Conservation (phyloP, 768 basidiomycete species). For the Phylloporus scabripes region DNA sequence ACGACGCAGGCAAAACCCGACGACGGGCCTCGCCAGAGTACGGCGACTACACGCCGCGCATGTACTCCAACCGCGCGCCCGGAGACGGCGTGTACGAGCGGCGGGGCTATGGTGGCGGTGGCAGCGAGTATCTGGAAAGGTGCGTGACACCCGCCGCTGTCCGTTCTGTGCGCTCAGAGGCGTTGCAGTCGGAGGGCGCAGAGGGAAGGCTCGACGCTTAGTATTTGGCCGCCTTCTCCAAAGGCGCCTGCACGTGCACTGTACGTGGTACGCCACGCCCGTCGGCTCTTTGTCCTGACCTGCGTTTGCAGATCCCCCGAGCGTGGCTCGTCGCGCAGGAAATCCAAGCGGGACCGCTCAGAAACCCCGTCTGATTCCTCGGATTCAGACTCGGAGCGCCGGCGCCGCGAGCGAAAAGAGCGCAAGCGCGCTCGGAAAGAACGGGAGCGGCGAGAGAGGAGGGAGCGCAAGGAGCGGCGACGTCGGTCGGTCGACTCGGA, state of each 20-base stretch:
- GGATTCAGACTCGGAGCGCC: slow-evolving; percentile 53
- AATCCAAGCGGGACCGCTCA: slow-evolving; percentile 54
- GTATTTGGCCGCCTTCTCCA: slow-evolving; percentile 83
- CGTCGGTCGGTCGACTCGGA: slow-evolving; percentile 33
- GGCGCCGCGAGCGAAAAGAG: slow-evolving; percentile 55
- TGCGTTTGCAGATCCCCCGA: slow-evolving; percentile 46
- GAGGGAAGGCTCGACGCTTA: slow-evolving; percentile 49
- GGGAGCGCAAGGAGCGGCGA: slow-evolving; percentile 33
- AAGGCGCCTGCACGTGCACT: slow-evolving; percentile 54
- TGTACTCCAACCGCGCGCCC: slow-evolving; percentile 45
- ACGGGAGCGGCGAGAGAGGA: slow-evolving; percentile 40
- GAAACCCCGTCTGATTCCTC: slow-evolving; percentile 38
- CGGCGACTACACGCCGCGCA: slow-evolving; percentile 52
- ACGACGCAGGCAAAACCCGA: slow-evolving; percentile 14
- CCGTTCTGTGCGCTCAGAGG: neutral
- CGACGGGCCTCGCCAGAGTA: slow-evolving; percentile 55
- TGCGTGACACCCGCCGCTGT: slow-evolving; percentile 26
- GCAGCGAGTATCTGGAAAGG: slow-evolving; percentile 64
- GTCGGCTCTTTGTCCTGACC: neutral
- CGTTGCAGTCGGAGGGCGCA: slow-evolving; percentile 62
- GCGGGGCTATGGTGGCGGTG: slow-evolving; percentile 27
- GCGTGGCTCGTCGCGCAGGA: slow-evolving; percentile 48
- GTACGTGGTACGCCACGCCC: slow-evolving; percentile 34
- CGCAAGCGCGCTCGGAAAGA: slow-evolving; percentile 50
- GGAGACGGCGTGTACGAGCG: slow-evolving; percentile 14